Percentiles rank a stretch among this genome's conserved stretches.
Conservation (phyloP, 805 yeast genomes). For the Hemisphaericaspora nanyangensis region DNA sequence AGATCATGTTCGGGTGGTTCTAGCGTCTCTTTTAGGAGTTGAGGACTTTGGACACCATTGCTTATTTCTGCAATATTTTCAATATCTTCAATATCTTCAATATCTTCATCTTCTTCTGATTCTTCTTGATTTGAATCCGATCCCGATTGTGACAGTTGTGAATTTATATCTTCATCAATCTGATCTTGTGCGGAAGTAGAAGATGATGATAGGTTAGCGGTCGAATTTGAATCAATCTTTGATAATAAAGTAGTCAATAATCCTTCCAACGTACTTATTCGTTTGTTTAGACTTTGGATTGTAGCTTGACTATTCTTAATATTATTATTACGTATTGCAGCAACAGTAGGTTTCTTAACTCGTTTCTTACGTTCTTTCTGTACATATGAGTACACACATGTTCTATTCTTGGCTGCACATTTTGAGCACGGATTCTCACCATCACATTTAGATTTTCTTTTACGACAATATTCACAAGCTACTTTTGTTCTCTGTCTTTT, state of each 20-base stretch:
- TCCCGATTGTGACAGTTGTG: conserved; percentile 1
- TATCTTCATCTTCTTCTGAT: background rate
- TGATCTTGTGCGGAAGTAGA: background rate
- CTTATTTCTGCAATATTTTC: background rate
- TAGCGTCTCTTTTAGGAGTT: conserved; percentile 7
- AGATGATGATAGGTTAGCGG: background rate
- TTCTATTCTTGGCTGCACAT: conserved; percentile 29
- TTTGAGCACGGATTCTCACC: conserved; percentile 41
- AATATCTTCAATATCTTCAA: background rate
- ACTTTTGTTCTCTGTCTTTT: conserved; percentile 9
- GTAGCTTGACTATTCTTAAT: conserved; percentile 1
- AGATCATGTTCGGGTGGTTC: conserved; percentile 2
- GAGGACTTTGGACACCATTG: conserved; percentile 4
- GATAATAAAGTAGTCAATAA: conserved; percentile 14
- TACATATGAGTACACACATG: conserved; percentile 24
- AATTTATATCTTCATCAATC: background rate
- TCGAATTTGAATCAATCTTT: conserved; percentile 9
- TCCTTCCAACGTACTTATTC: conserved; percentile 14
- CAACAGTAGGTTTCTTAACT: conserved; percentile 10
- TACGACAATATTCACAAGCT: conserved; percentile 50
- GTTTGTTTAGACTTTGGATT: conserved; percentile 9
- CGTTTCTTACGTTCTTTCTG: conserved; percentile 13
- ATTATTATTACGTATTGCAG: no score
- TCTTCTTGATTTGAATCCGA: background rate
- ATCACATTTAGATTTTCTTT: conserved; percentile 50